Conservation (phyloP, 306 rosid species). For the cucumber (Cucumis sativus) region DNA sequence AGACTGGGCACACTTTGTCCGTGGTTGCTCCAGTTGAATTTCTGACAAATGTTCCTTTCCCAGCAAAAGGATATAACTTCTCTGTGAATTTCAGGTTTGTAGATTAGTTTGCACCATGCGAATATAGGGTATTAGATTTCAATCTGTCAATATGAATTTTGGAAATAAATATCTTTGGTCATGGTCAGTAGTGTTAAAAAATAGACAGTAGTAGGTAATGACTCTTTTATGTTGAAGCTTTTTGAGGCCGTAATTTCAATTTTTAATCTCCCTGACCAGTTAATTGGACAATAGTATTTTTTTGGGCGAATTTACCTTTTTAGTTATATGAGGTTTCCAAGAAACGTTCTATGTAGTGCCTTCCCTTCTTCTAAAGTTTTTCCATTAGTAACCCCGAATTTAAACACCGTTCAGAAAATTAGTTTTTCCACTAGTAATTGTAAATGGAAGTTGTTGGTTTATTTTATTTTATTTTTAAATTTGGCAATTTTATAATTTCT, state of each 20-base stretch:
- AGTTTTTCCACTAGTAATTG: background rate
- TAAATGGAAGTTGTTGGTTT: background rate
- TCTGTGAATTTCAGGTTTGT: slow-evolving; percentile 73
- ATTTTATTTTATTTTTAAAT: background rate
- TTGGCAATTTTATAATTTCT: background rate
- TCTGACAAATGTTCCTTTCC: slow-evolving; percentile 76
- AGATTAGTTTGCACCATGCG: background rate
- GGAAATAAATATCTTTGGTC: slow-evolving; percentile 1
- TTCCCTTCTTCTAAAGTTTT: background rate
- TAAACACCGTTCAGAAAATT: background rate
- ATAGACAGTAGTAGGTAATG: background rate
- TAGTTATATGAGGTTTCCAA: background rate
- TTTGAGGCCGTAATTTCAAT: background rate
- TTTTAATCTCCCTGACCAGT: background rate
- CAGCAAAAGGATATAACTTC: slow-evolving; percentile 78
- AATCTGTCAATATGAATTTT: background rate
- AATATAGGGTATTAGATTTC: slow-evolving; percentile 1
- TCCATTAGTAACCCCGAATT: background rate
- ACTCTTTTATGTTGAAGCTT: background rate
- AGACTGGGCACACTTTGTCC: slow-evolving; percentile 36
- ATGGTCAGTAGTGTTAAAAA: background rate
- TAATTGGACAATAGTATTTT: background rate
- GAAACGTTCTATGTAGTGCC: background rate
- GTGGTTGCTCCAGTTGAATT: slow-evolving; percentile 73
- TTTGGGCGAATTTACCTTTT: background rate